Percentiles rank a stretch among this genome's conserved stretches.
Evolutionary conservation across 2,329 filamentous ascomycete species (phyloP).

Genomic region (Domatiomyces catenatus): DNA sequence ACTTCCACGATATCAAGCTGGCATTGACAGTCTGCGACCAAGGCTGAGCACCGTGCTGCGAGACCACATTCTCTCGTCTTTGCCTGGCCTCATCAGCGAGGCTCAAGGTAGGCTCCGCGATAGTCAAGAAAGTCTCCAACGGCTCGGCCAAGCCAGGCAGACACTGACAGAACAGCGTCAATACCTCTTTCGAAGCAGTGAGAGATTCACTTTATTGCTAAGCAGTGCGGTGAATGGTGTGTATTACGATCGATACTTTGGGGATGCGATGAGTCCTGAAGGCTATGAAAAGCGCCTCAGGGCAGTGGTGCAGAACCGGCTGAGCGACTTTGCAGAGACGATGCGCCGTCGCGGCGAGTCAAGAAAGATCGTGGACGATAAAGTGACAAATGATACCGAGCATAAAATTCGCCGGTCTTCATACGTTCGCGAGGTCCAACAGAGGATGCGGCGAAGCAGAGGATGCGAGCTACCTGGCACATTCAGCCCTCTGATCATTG

Average conservation of each 20-base stretch:
- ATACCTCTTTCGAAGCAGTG: constrained; percentile 13
- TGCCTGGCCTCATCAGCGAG: constrained; percentile 17
- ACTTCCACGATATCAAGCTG: constrained; percentile 9
- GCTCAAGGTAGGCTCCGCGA: constrained; percentile 18
- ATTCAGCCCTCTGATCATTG: constrained; percentile 45
- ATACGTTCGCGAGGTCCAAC: constrained; percentile 28
- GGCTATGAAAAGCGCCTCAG: constrained; percentile 21
- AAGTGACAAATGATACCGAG: constrained; percentile 8
- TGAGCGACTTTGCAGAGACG: constrained; percentile 12
- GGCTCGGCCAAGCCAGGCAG: constrained; percentile 5
- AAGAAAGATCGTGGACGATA: constrained; percentile 6
- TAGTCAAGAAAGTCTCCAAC: constrained; percentile 1
- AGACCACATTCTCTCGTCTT: constrained; percentile 14
- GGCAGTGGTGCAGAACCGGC: constrained; percentile 19
- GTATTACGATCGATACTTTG: constrained; percentile 24
- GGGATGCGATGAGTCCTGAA: constrained; percentile 10
- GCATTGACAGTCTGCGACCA: constrained; percentile 11
- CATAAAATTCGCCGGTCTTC: constrained; percentile 21
- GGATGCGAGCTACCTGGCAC: constrained; percentile 45
- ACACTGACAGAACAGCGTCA: constrained; percentile 10
- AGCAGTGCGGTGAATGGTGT: constrained; percentile 20
- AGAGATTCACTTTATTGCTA: constrained; percentile 12
- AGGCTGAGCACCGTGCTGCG: constrained; percentile 15
- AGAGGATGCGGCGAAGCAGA: constrained; percentile 29
- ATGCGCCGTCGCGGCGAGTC: constrained; percentile 9